Base-by-base conservation (phyloP, 2,329 filamentous ascomycete genomes). In the Phoma sp. region DNA sequence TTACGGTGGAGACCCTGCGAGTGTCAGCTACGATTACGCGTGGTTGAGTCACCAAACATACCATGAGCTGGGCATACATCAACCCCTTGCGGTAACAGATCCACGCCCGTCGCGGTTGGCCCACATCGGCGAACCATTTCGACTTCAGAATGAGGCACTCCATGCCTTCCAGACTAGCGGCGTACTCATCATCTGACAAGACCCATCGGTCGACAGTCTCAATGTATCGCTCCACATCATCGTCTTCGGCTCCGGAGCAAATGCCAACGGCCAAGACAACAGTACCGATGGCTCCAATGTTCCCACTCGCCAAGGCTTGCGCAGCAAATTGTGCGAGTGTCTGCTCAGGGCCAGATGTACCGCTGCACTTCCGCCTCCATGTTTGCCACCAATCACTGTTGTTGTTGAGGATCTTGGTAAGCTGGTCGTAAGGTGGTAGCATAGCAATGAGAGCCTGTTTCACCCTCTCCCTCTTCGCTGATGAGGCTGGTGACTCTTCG, bases 101-200 rank as follows among this genome's bases (percentile, higher is more conserved):
- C 84, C 84, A 87, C 1, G 81, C 79, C 58, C 80, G 77, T 32
- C 82, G 79, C 10, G 84, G 83, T 37, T 81, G 79, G 2, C 84
- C 84, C 57, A 83, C 79, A 52, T 84, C 82, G 46, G 83, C 72
- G 57, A 83, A 81, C 57, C 82, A 78, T 62, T 84, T 85, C 12
- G 78, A 75, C 36, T 80, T 75, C 12, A 86, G 65, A 43, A 81
- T 71, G 37, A 82, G 74, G 44, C 79, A 81, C 64, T 86, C 82
- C 51, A 86, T 76, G 3, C 80, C 81, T 44, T 84, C 79, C 0
- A 85, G 61, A 1, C 78, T 83, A 9, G 79, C 78, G 13, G 78
- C 77, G 51, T 79, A 79, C 43, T 82, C 78, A 49, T 84, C 81
- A 48, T 83, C 79, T 12, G 76, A 74, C 12, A 81, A 67, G 15